These are phyloP conservation scores for Pisolithus microcarpus DNA, from an alignment of 768 basidiomycete genomes.

Conservation along the genomic window DNA sequence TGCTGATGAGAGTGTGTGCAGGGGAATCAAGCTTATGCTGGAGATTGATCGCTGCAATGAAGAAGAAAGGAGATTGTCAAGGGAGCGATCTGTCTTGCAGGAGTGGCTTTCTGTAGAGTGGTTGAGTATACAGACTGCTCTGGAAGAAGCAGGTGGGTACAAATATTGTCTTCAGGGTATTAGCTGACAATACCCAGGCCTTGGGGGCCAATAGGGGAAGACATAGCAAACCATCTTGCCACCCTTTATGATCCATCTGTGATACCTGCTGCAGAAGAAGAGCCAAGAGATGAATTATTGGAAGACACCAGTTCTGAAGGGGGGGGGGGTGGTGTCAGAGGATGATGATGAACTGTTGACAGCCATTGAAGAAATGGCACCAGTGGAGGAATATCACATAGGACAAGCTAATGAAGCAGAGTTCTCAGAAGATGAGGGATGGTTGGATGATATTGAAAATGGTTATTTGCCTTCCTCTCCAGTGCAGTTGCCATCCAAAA, in stretches of 20 bases:
- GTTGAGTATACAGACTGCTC: background rate
- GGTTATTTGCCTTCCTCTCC: background rate
- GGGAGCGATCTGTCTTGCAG: no score
- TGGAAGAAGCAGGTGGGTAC: background rate
- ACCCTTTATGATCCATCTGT: background rate
- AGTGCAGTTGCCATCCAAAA: background rate
- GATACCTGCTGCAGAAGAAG: background rate
- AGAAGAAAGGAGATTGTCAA: constrained; percentile 2
- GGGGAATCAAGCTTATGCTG: constrained; percentile 10
- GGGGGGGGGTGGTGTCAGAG: background rate
- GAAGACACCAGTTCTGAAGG: background rate
- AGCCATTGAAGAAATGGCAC: constrained; percentile 1
- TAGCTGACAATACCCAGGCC: background rate
- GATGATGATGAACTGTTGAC: background rate
- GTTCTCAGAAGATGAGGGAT: background rate
- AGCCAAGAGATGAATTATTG: background rate
- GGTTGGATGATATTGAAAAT: background rate
- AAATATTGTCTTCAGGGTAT: background rate
- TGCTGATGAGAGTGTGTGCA: constrained; percentile 7
- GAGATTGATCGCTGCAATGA: constrained; percentile 21
- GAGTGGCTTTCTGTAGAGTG: no score
- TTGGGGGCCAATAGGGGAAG: background rate
- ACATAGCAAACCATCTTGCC: background rate
- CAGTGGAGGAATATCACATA: background rate
- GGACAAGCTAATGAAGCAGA: background rate